These are phyloP conservation scores for Eimeria praecox DNA, from an alignment of 169 alveolate species.

Conservation along the genomic window DNA sequence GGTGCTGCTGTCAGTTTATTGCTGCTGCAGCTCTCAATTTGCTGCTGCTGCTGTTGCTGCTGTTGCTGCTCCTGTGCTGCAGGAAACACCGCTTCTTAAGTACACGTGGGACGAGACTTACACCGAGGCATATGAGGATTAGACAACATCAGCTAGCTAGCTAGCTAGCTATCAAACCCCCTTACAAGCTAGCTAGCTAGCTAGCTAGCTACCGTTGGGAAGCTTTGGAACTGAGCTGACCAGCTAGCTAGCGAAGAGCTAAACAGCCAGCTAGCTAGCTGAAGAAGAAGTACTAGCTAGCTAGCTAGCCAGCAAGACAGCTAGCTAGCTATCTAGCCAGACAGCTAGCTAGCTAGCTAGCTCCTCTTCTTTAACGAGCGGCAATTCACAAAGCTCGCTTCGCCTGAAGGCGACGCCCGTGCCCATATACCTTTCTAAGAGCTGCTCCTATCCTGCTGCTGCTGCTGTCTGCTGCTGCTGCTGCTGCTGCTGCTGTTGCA, in stretches of 20 bases:
- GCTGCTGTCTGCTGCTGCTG: not conserved
- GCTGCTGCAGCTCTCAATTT: no score
- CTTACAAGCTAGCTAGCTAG: constrained; percentile 4
- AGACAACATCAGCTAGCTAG: constrained; percentile 11
- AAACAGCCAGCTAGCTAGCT: constrained; percentile 33
- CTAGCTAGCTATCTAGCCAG: not conserved
- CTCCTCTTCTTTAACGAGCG: not conserved
- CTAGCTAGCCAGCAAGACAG: not conserved
- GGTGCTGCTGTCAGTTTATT: no score
- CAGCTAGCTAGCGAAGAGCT: constrained; percentile 18
- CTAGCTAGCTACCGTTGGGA: not conserved
- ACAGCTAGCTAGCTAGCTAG: not conserved
- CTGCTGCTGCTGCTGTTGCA: not conserved
- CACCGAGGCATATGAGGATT: constrained; percentile 94
- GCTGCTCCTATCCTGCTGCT: not conserved
- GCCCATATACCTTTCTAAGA: not conserved
- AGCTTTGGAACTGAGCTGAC: not conserved
- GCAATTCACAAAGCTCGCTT: not conserved
- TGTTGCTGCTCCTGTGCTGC: constrained; percentile 56
- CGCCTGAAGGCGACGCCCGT: not conserved
- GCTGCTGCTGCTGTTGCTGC: constrained; percentile 23
- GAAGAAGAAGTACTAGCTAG: no score
- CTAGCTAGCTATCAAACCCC: not conserved
- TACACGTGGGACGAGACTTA: constrained; percentile 97
- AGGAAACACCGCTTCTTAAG: constrained; percentile 94